Percentiles rank a stretch among this genome's conserved stretches.
Evolutionary conservation across 768 basidiomycete genomes (phyloP).

Genomic region (Lepiota brunneoincarnata): DNA sequence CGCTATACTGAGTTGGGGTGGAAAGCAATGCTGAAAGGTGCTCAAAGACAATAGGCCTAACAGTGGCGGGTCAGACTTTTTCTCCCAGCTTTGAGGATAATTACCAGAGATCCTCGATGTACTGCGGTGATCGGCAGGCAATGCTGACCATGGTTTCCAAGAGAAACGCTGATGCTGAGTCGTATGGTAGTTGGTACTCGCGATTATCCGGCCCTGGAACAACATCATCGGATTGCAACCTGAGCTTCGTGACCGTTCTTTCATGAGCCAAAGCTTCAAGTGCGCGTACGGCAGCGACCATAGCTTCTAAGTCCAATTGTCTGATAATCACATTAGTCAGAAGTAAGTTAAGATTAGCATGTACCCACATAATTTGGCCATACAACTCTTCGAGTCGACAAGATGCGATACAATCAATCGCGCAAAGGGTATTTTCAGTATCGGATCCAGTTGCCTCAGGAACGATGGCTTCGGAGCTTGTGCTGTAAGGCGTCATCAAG

Average conservation of each 20-base stretch:
- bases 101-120: conserved; percentile 89
- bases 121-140: conserved; percentile 67
- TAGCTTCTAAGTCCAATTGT: conserved; percentile 73
- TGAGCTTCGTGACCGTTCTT: conserved; percentile 76
- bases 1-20: conserved; percentile 77
- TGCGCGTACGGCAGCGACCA: conserved; percentile 82
- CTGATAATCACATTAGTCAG: conserved; percentile 34
- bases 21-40: conserved; percentile 82
- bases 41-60: conserved; percentile 92
- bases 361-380: conserved; percentile 82
- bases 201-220: conserved; percentile 39
- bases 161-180: conserved; percentile 93
- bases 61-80: not conserved
- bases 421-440: conserved; percentile 90
- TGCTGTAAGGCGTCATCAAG: conserved; percentile 89
- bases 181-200: conserved; percentile 73
- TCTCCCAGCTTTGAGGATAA: conserved; percentile 20
- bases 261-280: conserved; percentile 90
- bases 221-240: conserved; percentile 64
- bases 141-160: conserved; percentile 95
- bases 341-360: not conserved
- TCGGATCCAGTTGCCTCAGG: conserved; percentile 89
- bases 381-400: conserved; percentile 95
- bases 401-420: conserved; percentile 92
- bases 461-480: conserved; percentile 70